Conservation (phyloP, 1,284 basidiomycete species). For the Erythrobasidium hasegawianum region DNA sequence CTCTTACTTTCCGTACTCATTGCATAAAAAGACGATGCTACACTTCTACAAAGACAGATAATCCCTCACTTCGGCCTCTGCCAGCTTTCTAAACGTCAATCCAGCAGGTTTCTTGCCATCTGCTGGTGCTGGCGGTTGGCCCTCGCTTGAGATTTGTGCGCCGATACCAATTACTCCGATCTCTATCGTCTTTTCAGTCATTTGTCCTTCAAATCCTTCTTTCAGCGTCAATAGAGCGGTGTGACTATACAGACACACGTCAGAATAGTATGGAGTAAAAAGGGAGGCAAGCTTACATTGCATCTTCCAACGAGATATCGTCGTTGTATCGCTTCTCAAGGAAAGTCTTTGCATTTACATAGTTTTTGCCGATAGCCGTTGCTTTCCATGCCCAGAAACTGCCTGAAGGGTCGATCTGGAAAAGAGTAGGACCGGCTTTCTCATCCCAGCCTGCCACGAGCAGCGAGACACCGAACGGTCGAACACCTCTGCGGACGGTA, state of each 20-base stretch:
- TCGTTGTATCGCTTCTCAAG: constrained; percentile 99
- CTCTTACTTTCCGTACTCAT: too few species aligned
- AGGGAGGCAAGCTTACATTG: constrained; percentile 57
- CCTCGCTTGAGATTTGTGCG: constrained; percentile 63
- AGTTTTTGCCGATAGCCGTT: constrained; percentile 98
- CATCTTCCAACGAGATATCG: constrained; percentile 97
- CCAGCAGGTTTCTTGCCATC: constrained; percentile 22
- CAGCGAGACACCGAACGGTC: constrained; percentile 94
- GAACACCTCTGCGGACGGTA: constrained; percentile 70
- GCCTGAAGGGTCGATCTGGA: constrained; percentile 98
- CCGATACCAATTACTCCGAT: constrained; percentile 82
- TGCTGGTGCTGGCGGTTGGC: constrained; percentile 59
- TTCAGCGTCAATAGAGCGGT: constrained; percentile 97
- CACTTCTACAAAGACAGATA: constrained; percentile 61
- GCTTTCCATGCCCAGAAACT: constrained; percentile 99
- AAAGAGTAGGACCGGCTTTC: constrained; percentile 84
- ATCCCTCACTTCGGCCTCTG: constrained; percentile 89
- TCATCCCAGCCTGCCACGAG: constrained; percentile 94
- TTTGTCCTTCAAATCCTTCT: constrained; percentile 98
- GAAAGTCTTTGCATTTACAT: constrained; percentile 99
- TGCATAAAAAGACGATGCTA: too few species aligned
- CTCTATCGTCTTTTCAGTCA: constrained; percentile 99
- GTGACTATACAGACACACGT: constrained; percentile 54
- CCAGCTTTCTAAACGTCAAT: constrained; percentile 79
- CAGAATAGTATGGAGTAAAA: neutral